Conservation (phyloP, 345 rosid genomes). For the Kandelia obovata region DNA sequence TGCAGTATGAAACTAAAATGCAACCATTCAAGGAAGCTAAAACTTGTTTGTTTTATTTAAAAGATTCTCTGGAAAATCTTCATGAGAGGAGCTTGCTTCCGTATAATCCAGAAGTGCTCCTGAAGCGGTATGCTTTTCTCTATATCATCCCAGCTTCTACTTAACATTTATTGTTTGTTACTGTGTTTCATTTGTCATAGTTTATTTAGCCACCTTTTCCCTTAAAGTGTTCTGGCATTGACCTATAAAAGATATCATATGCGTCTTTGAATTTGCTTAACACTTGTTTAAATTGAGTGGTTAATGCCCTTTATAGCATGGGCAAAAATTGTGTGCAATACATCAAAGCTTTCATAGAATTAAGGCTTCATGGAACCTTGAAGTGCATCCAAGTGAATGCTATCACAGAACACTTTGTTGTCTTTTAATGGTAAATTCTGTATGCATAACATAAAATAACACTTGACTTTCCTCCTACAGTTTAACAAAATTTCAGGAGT, state of each 20-base stretch:
- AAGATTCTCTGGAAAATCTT: slow-evolving; percentile 57
- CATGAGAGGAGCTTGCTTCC: slow-evolving; percentile 66
- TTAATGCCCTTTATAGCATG: background rate
- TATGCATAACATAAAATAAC: background rate
- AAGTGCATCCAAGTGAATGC: background rate
- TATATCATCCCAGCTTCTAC: background rate
- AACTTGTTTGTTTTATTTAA: slow-evolving; percentile 73
- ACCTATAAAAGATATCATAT: background rate
- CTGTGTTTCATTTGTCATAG: background rate
- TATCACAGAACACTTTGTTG: background rate
- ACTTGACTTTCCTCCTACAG: slow-evolving; percentile 29
- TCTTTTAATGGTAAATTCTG: background rate
- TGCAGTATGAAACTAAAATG: slow-evolving; percentile 14
- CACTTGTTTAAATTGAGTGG: background rate
- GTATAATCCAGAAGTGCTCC: slow-evolving; percentile 71
- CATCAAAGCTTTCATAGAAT: no score
- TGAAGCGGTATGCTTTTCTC: slow-evolving; percentile 52
- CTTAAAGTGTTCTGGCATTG: background rate
- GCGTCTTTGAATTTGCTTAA: background rate
- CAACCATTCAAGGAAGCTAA: slow-evolving; percentile 48
- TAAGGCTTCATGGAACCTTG: no score
- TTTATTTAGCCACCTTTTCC: background rate
- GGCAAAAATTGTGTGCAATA: no score
- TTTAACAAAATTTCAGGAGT: slow-evolving; percentile 49
- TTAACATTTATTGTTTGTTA: slow-evolving; percentile 2